Conservation (phyloP, 2,329 filamentous ascomycete genomes). For the Trichophyton verrucosum region DNA sequence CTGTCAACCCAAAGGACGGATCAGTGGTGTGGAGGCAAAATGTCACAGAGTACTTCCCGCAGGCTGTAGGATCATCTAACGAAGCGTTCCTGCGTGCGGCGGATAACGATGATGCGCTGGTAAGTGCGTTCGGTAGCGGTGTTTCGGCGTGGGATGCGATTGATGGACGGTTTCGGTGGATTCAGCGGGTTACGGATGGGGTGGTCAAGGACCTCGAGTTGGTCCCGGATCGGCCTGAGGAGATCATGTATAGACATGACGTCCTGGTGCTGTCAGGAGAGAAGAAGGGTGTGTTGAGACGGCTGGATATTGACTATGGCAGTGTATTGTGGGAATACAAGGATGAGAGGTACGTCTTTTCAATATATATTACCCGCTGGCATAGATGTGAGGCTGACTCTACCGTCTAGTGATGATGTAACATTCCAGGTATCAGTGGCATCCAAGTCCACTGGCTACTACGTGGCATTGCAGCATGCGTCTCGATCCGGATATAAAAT, state of each 20-base stretch:
- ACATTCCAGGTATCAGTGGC: conserved; percentile 66
- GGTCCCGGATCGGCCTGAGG: conserved; percentile 38
- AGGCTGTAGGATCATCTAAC: conserved; percentile 9
- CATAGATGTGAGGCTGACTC: conserved; percentile 7
- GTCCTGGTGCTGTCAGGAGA: conserved; percentile 55
- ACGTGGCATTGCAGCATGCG: conserved; percentile 59
- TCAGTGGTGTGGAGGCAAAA: conserved; percentile 75
- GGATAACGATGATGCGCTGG: conserved; percentile 65
- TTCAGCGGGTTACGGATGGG: conserved; percentile 44
- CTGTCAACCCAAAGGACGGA: conserved; percentile 78
- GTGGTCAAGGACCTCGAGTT: conserved; percentile 50
- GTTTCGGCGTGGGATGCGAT: conserved; percentile 74
- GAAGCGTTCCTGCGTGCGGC: conserved; percentile 52
- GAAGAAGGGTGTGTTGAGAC: conserved; percentile 46
- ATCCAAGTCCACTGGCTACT: conserved; percentile 52
- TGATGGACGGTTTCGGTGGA: conserved; percentile 70
- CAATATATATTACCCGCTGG: background rate
- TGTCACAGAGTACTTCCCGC: conserved; percentile 38
- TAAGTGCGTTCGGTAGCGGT: conserved; percentile 56
- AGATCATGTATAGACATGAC: conserved; percentile 42
- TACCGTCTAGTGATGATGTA: conserved; percentile 46
- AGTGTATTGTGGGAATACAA: conserved; percentile 65
- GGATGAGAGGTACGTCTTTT: conserved; percentile 40
- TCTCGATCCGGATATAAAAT: conserved; percentile 59
- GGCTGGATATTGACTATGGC: conserved; percentile 61